Percentiles rank a stretch among this genome's conserved stretches.
Conservation (phyloP, 1,284 basidiomycete genomes). For the Moesziomyces sp. region DNA sequence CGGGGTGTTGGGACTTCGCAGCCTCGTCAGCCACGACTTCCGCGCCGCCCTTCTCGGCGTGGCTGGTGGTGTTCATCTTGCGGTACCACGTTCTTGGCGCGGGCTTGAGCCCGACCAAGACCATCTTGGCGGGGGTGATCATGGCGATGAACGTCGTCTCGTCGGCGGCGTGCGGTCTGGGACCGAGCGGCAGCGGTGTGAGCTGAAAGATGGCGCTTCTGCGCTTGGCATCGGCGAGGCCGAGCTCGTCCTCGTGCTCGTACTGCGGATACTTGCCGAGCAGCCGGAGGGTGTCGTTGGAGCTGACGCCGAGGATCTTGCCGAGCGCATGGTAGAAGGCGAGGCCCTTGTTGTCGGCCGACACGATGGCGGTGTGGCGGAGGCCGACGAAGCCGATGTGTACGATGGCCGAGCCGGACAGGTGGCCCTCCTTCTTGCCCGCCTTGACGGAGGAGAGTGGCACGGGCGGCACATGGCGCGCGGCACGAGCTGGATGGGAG, state of each 20-base stretch:
- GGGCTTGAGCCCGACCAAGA: conserved; percentile 92
- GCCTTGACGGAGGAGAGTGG: conserved; percentile 76
- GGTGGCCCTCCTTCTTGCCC: conserved; percentile 91
- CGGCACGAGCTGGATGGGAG: conserved; percentile 73
- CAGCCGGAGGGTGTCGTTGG: conserved; percentile 91
- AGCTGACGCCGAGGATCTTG: conserved; percentile 93
- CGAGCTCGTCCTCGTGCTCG: conserved; percentile 39
- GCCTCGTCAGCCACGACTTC: conserved; percentile 1
- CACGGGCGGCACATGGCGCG: conserved; percentile 79
- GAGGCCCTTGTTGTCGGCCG: conserved; percentile 88
- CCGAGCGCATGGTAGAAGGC: conserved; percentile 96
- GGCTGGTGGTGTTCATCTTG: conserved; percentile 22
- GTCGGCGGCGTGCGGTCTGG: conserved; percentile 80
- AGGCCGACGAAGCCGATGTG: conserved; percentile 90
- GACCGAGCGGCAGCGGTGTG: conserved; percentile 84
- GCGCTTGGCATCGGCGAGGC: conserved; percentile 26
- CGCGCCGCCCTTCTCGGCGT: conserved; percentile 12
- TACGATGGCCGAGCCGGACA: conserved; percentile 84
- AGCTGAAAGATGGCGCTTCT: conserved; percentile 77
- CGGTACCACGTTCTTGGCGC: conserved; percentile 86
- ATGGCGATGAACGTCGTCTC: conserved; percentile 85
- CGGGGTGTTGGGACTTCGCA: conserved; percentile 8
- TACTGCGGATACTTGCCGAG: conserved; percentile 80
- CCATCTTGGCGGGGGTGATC: conserved; percentile 87
- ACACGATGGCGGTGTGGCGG: conserved; percentile 91